Base-by-base conservation (phyloP, 2,329 filamentous ascomycete species). In the Pestalotiopsis fici region DNA sequence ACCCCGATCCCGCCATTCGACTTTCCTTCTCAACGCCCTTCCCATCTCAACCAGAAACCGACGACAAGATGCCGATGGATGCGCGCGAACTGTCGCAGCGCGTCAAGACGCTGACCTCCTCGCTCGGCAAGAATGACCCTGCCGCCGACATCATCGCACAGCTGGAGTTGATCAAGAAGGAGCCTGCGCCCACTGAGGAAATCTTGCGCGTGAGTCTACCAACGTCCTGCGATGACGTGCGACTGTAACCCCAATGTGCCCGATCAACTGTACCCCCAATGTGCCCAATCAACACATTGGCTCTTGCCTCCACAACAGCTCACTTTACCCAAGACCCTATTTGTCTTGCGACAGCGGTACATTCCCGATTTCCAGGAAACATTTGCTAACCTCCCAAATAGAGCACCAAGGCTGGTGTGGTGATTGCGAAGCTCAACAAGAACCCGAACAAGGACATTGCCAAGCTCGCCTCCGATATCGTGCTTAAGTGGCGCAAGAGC, bases 321-420 rank as follows among this genome's bases (percentile, higher is more conserved):
- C 31, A 11, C 31, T 57, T n/a, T 28, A 13, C 3, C 11, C 9
- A 21, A 37, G 57, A 21, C 18, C 37, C 12, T 27, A 18, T 18
- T n/a, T 35, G 4, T 13, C 25, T 35, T 31, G 18, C 55, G 27
- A 23, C n/a, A 28, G 27, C 23, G 21, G 55, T 9, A 23, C 13
- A 57, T 27, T 5, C 15, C 23, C 55, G 1, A 2, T 50, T 27
- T 54, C 6, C 55, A 57, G n/a, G 21, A 55, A 18, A 27, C 28
- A 31, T 11, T 11, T 59, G 28, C 57, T 59, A 35, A 59, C 57
- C 28, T 39, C 3, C 27, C 9, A 13, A 27, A 60, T 69, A 91
- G 90, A 86, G 92, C 55, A 98, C 95, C n/a, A 93, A 92, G 74
- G 95, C 97, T 64, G 96, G 96, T 74, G 91, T 97, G 71, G 90